phyloP scores from a whole-genome alignment of 768 basidiomycete genomes.

The Leccinum ochraceum region DNA sequence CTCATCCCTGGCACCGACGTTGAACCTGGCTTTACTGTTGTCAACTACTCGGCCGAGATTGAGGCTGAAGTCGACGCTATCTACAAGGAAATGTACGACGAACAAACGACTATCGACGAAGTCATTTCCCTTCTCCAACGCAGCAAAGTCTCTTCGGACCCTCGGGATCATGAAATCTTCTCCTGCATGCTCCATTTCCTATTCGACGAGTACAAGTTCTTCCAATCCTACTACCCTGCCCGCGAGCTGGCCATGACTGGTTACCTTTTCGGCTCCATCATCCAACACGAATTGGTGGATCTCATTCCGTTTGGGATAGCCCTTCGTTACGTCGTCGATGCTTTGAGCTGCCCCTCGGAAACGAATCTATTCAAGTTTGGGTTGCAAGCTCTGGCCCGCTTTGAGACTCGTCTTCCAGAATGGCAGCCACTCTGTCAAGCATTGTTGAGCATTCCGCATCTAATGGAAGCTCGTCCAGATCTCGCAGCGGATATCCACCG shows the following conservation, averaged over 20 bases:
- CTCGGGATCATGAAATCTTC: constrained; percentile 92
- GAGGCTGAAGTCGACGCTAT: constrained; percentile 93
- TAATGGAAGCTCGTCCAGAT: constrained; percentile 85
- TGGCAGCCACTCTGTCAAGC: constrained; percentile 94
- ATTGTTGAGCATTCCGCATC: constrained; percentile 81
- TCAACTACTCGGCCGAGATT: constrained; percentile 85
- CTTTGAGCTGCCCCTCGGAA: constrained; percentile 86
- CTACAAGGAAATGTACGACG: constrained; percentile 98
- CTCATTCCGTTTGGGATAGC: constrained; percentile 95
- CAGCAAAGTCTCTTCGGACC: constrained; percentile 78
- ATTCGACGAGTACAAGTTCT: constrained; percentile 99
- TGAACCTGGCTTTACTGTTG: constrained; percentile 90
- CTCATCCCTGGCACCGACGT: constrained; percentile 81
- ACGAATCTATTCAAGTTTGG: constrained; percentile 96
- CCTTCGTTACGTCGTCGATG: constrained; percentile 94
- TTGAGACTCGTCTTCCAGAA: constrained; percentile 83
- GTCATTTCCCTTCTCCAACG: constrained; percentile 87
- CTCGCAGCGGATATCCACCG: constrained; percentile 70
- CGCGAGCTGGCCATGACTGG: constrained; percentile 96
- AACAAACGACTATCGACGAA: constrained; percentile 91
- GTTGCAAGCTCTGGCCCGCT: constrained; percentile 83
- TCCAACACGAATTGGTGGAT: constrained; percentile 91
- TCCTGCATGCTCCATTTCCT: constrained; percentile 99
- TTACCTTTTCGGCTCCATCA: constrained; percentile 93
- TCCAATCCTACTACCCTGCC: constrained; percentile 92